Evolutionary conservation across 2,329 filamentous ascomycete genomes (phyloP), one percentile per base, ranked within the genome.

Genomic region (Cladosporium colombiae): DNA sequence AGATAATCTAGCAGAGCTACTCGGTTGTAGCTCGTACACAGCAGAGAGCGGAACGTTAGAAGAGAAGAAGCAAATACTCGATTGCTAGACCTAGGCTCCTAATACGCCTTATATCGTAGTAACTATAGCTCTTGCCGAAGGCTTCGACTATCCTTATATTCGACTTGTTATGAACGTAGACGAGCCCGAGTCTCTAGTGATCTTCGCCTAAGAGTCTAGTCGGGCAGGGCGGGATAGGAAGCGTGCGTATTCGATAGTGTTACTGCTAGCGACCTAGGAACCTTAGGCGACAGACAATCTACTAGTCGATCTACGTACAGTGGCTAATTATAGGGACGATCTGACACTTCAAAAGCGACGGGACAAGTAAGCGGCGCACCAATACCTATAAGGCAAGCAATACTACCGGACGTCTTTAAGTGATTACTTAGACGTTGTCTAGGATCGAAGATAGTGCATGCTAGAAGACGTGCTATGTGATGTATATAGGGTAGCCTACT

Each of bases 151-250:
- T 53, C 60, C 56, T 16, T 21, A 66, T 31, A 35, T 68, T 10
- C 37, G 53, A 5, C 55, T 68, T 21, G 56, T 62, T 11, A 60
- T 68, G 7, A 53, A 68, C 18, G 37, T 66, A 23, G 56, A 66
- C 58, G 58, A 66, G 53, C 66, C 40, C 5, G 58, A 66, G 5
- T 64, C 58, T 35, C 33, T 68, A 21, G 55, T 68, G 27, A 23
- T 58, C 25, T 68, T 68, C 33, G 59, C 64, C 13, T 35, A 68
- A 50, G 64, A 68, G 55, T 66, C 64, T 40, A 27, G 66, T 16
- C 44, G 59, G 29, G 64, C 40, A n/a, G 55, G 64, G 6, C 35
- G 64, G 8, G 53, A 64, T n/a, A 35, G 64, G 6, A 31, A 63
- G 37, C 14, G 46, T 18, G 60, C 53, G 13, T 62, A 66, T 53